phyloP scores from a whole-genome alignment of 768 basidiomycete species.

The Myochromella boudieri region DNA sequence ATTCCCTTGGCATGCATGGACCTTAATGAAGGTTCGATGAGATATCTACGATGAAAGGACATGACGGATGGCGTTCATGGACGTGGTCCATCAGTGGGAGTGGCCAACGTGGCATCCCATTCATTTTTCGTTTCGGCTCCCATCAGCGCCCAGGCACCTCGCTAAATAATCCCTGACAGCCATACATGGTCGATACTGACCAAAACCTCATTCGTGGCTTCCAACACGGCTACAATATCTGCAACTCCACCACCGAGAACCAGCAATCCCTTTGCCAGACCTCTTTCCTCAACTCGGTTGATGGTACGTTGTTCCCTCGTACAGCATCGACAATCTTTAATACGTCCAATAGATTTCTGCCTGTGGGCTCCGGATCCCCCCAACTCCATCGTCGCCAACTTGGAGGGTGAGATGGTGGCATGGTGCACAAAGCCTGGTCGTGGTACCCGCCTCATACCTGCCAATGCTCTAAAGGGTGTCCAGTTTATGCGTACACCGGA shows the following conservation, averaged over 20 bases:
- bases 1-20: no score
- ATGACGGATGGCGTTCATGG: no score
- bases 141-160: neutral
- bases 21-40: no score
- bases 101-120: no score
- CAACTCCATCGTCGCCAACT: constrained; percentile 58
- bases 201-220: constrained; percentile 29
- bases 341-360: constrained; percentile 58
- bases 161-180: constrained; percentile 26
- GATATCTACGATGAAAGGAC: no score
- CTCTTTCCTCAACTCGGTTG: constrained; percentile 51
- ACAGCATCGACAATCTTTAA: neutral
- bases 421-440: constrained; percentile 72
- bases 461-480: constrained; percentile 58
- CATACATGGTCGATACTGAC: constrained; percentile 39
- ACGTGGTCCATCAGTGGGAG: no score
- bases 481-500: constrained; percentile 58
- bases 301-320: constrained; percentile 34
- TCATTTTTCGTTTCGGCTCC: neutral
- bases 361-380: constrained; percentile 56
- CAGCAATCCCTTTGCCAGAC: constrained; percentile 65
- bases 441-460: constrained; percentile 76
- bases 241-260: constrained; percentile 66
- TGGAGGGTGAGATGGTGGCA: constrained; percentile 69
- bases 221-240: constrained; percentile 66